phyloP scores from a whole-genome alignment of 257 asterid genomes.

The Echium plantagineum region DNA sequence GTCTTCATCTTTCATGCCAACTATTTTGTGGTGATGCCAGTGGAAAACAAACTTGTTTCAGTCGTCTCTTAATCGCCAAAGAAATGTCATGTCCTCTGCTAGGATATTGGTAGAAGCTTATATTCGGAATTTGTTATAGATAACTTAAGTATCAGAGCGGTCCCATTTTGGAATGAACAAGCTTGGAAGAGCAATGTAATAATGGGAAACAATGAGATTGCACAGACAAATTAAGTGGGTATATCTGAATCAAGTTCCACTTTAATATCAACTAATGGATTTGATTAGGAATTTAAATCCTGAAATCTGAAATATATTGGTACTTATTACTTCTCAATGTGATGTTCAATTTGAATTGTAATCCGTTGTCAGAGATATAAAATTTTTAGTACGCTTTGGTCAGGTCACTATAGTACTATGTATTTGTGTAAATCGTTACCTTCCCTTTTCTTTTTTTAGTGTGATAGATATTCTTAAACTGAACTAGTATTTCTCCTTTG shows the following conservation, averaged over 20 bases:
- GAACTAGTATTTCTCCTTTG: neutral
- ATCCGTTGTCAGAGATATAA: neutral
- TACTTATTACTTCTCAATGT: neutral
- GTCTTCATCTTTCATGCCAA: too few species aligned
- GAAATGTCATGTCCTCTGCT: neutral
- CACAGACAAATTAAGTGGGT: neutral
- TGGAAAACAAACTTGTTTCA: neutral
- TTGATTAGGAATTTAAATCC: neutral
- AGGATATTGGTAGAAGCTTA: neutral
- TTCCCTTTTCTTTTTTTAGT: too few species aligned
- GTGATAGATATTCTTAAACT: neutral
- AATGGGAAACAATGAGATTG: neutral
- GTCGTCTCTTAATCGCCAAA: neutral
- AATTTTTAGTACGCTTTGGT: neutral
- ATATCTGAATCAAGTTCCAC: too few species aligned
- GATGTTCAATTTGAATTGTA: neutral
- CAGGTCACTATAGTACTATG: too few species aligned
- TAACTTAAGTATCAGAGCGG: neutral
- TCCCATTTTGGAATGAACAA: neutral
- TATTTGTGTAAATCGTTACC: too few species aligned
- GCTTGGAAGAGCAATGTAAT: neutral
- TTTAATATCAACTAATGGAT: neutral
- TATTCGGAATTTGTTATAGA: neutral
- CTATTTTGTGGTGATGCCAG: too few species aligned
- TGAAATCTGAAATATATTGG: neutral